Conservation (phyloP, 179 eudicot species). For the Gypsophila paniculata region DNA sequence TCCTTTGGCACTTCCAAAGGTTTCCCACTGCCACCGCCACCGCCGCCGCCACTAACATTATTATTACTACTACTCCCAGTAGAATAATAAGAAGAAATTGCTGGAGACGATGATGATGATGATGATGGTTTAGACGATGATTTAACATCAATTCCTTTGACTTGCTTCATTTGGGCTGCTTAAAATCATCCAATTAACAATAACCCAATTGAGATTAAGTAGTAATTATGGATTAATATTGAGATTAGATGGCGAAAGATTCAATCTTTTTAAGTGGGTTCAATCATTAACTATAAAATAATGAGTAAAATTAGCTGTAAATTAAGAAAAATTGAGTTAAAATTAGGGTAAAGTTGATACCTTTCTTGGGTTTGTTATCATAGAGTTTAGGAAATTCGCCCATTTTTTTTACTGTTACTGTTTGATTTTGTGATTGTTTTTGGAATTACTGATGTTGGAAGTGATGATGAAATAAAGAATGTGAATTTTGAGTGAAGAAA, state of each 20-base stretch:
- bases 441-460: background rate
- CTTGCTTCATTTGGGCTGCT: constrained; percentile 61
- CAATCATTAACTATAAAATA: too few species aligned
- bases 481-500: background rate
- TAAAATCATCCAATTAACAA: constrained; percentile 8
- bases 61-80: constrained; percentile 17
- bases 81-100: constrained; percentile 22
- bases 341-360: constrained; percentile 24
- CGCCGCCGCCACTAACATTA: constrained; percentile 24
- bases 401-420: constrained; percentile 27
- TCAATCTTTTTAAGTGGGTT: too few species aligned
- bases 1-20: constrained; percentile 56
- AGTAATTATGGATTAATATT: background rate
- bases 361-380: constrained; percentile 73
- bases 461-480: background rate
- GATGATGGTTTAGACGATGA: constrained; percentile 31
- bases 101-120: constrained; percentile 26
- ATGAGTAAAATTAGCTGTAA: too few species aligned
- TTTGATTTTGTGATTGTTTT: constrained; percentile 1
- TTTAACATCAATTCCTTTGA: constrained; percentile 30
- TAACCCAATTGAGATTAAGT: background rate
- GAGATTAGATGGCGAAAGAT: too few species aligned
- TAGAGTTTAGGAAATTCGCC: constrained; percentile 58
- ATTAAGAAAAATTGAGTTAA: too few species aligned
- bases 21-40: constrained; percentile 30